Base-by-base conservation (phyloP, 164 flowering plant species). In the Malania oleifera region DNA sequence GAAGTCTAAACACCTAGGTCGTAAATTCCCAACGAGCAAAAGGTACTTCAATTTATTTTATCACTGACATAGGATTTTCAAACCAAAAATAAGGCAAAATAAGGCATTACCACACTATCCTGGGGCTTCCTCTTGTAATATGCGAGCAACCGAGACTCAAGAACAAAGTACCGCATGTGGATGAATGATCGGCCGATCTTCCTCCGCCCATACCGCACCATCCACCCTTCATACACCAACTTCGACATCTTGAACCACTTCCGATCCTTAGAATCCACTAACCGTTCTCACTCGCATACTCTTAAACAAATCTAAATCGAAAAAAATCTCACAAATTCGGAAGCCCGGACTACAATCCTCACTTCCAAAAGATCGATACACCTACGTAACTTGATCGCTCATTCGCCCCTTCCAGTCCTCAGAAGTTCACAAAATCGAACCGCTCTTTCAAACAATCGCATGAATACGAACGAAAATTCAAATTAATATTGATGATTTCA, bases 211-310 rank as follows among this genome's bases (percentile, higher is more conserved):
- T 83, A 87, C 56, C 99, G 72, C 34, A 95, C 99, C 98, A 95
- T 85, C 98, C 97, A 95, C 59, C 99, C 99, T 71, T 95, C 99
- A 45, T 91, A 83, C 22, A 95, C 91, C 52, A 89, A 87, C 78
- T 89, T 88, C 59, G 95, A 56, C 77, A 78, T 69, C 74, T 54
- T 28, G 48, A 44, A 44, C 65, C 41, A 23, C 52, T 24, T 23
- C 61, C 41, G n/a, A n/a, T 14, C 29, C 9, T 44, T 58, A 29
- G 50, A 29, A 31, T 52, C 64, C 22, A 40, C 46, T 29, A 23
- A 27, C 24, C 20, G 26, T 28, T 15, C 17, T 25, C 47, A 23
- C 52, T 47, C 28, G 5, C 39, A 47, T n/a, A 20, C 41, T 22
- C 43, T 25, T 19, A 53, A 53, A 11, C 15, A 34, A 38, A 25